phyloP scores from a whole-genome alignment of 202 grass and related monocot genomes.

The Zizania palustris region DNA sequence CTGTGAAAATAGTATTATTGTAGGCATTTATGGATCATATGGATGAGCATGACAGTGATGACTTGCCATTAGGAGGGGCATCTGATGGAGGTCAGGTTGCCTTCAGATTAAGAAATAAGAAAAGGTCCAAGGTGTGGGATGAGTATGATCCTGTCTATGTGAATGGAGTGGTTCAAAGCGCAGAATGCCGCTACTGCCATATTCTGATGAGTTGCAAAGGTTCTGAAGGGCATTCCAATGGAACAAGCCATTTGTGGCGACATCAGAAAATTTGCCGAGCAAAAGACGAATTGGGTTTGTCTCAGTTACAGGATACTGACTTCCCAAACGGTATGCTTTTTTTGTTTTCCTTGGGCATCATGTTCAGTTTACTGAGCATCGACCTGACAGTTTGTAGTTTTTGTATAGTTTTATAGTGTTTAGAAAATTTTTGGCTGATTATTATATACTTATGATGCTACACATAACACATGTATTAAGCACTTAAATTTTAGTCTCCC shows the following conservation, averaged over 20 bases:
- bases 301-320: constrained; percentile 24
- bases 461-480: constrained; percentile 17
- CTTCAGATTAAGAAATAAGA: constrained; percentile 35
- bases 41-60: constrained; percentile 51
- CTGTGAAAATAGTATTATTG: neutral
- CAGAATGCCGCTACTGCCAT: constrained; percentile 58
- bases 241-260: constrained; percentile 62
- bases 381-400: neutral
- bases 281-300: constrained; percentile 38
- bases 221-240: constrained; percentile 56
- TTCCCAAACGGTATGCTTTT: constrained; percentile 39
- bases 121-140: constrained; percentile 63
- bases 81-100: constrained; percentile 23
- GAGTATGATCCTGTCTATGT: constrained; percentile 50
- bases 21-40: constrained; percentile 51
- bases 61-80: constrained; percentile 20
- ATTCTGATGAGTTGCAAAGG: constrained; percentile 59
- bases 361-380: neutral
- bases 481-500: neutral
- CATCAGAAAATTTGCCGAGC: constrained; percentile 60
- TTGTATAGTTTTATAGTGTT: neutral
- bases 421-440: neutral
- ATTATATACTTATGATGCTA: neutral
- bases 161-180: constrained; percentile 47
- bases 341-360: neutral